These are phyloP conservation scores for Reticulascus tulasneorum DNA, from an alignment of 2,329 filamentous ascomycete species.

Conservation along the genomic window DNA sequence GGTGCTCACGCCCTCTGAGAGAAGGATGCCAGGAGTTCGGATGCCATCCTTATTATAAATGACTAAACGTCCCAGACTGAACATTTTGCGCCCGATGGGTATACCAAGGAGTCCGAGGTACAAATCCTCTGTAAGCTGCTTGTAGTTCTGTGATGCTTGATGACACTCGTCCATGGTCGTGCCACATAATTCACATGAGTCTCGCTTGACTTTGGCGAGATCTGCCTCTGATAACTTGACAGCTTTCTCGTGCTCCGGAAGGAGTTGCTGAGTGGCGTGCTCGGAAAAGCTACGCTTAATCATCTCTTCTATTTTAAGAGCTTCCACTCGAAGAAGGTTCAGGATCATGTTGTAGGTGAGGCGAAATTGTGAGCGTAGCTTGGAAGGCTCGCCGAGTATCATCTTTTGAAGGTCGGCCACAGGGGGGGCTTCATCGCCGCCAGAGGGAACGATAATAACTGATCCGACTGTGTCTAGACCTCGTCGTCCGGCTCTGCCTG, in stretches of 20 bases:
- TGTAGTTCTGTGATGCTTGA: slow-evolving; percentile 74
- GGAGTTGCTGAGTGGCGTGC: slow-evolving; percentile 88
- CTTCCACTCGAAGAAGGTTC: slow-evolving; percentile 90
- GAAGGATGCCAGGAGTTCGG: slow-evolving; percentile 74
- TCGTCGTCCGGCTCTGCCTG: slow-evolving; percentile 86
- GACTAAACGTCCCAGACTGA: slow-evolving; percentile 69
- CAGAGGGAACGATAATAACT: slow-evolving; percentile 87
- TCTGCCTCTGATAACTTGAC: slow-evolving; percentile 90
- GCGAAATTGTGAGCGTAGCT: slow-evolving; percentile 91
- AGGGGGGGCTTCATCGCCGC: slow-evolving; percentile 81
- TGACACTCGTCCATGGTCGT: slow-evolving; percentile 76
- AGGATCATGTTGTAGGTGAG: slow-evolving; percentile 99
- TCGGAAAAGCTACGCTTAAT: slow-evolving; percentile 99
- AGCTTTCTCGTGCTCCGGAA: slow-evolving; percentile 93
- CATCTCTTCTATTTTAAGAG: slow-evolving; percentile 98
- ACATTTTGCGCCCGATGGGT: slow-evolving; percentile 77
- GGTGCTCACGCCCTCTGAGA: slow-evolving; percentile 68
- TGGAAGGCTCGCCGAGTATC: slow-evolving; percentile 94
- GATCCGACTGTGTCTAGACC: slow-evolving; percentile 90
- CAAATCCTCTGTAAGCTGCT: slow-evolving; percentile 73
- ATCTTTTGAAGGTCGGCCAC: slow-evolving; percentile 81
- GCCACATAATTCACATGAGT: slow-evolving; percentile 79
- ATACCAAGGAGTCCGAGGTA: slow-evolving; percentile 74
- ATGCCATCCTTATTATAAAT: slow-evolving; percentile 84
- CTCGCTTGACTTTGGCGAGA: slow-evolving; percentile 82